Conservation (phyloP, 768 basidiomycete genomes). For the Suillus alpinus region DNA sequence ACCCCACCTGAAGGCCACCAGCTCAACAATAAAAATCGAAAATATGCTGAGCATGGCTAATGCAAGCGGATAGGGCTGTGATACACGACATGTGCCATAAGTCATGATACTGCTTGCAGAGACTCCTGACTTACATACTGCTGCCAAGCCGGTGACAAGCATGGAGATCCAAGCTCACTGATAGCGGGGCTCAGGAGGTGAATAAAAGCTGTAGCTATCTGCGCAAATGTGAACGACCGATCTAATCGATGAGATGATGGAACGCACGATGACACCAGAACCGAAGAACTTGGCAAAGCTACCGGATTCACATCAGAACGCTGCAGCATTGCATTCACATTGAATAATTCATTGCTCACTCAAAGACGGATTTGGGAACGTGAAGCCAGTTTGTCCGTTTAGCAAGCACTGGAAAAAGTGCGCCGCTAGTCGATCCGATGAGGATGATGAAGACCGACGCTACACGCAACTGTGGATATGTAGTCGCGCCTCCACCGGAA, state of each 20-base stretch:
- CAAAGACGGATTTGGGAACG: constrained; percentile 45
- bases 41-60: constrained; percentile 82
- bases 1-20: constrained; percentile 87
- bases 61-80: constrained; percentile 78
- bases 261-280: constrained; percentile 78
- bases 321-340: too few species aligned
- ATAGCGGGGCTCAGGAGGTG: constrained; percentile 78
- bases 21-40: constrained; percentile 77
- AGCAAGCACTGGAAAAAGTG: constrained; percentile 71
- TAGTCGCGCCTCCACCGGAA: constrained; percentile 48
- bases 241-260: background rate
- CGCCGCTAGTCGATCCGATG: constrained; percentile 53
- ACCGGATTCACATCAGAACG: constrained; percentile 11
- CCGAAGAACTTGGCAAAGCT: constrained; percentile 91
- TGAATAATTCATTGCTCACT: constrained; percentile 45
- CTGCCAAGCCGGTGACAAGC: constrained; percentile 68
- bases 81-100: background rate
- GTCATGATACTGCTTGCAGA: background rate
- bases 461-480: constrained; percentile 54
- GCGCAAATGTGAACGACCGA: constrained; percentile 6
- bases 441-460: constrained; percentile 77
- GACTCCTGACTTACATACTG: constrained; percentile 55
- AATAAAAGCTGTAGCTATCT: constrained; percentile 91
- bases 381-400: constrained; percentile 47
- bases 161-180: constrained; percentile 65